phyloP scores from a whole-genome alignment of 2,329 filamentous ascomycete species.

The Alternaria ventricosa region DNA sequence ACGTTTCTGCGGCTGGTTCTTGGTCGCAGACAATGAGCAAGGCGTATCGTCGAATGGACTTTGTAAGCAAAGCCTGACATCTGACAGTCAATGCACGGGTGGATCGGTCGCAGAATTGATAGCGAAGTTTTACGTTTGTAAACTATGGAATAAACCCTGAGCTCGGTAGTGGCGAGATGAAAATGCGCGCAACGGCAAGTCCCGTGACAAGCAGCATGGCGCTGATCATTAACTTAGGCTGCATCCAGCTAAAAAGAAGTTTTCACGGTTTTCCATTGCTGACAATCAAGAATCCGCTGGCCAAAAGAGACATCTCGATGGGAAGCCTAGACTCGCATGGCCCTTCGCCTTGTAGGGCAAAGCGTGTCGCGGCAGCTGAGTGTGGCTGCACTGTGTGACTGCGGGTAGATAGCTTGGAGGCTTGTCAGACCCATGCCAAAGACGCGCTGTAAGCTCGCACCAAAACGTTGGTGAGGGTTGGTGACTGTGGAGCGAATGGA shows the following conservation, averaged over 20 bases:
- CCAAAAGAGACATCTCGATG: not conserved
- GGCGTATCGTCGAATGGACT: not conserved
- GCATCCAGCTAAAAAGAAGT: constrained; percentile 1
- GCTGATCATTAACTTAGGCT: not conserved
- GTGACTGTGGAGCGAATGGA: not conserved
- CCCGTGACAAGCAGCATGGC: not conserved
- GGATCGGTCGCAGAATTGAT: constrained; percentile 3
- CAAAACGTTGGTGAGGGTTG: not conserved
- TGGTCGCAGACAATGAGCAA: not conserved
- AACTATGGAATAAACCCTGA: not conserved
- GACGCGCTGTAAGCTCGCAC: not conserved
- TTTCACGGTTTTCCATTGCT: not conserved
- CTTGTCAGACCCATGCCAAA: not conserved
- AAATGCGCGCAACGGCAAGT: not conserved
- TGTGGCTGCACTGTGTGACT: constrained; percentile 2
- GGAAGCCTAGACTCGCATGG: constrained; percentile 8
- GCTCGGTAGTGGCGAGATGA: not conserved
- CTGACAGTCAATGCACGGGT: not conserved
- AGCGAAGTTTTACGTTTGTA: constrained; percentile 1
- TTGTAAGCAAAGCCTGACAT: not conserved
- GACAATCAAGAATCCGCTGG: not conserved
- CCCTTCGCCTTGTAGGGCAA: not conserved
- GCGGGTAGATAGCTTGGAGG: not conserved
- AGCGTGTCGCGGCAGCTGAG: constrained; percentile 7
- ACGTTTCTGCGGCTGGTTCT: not conserved